Evolutionary conservation across 805 yeast species (phyloP).

Genomic region (Saitoella complicata): DNA sequence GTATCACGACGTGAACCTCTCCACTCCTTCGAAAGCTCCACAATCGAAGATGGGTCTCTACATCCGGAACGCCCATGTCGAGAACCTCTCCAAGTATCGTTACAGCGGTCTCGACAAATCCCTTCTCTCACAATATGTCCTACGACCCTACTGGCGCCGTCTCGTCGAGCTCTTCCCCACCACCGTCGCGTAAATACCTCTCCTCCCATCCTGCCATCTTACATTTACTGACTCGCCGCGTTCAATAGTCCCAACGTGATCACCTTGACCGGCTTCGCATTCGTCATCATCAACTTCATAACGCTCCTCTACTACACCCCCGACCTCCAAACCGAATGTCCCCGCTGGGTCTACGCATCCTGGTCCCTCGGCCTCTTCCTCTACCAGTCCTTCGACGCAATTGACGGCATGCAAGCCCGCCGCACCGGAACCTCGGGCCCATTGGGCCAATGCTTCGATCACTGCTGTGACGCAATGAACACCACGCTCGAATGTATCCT

Average conservation of each 20-base stretch:
- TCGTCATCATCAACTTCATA: constrained; percentile 44
- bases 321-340: constrained; percentile 36
- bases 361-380: constrained; percentile 71
- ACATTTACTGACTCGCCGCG: not conserved
- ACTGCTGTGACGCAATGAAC: constrained; percentile 59
- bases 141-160: constrained; percentile 74
- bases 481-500: constrained; percentile 66
- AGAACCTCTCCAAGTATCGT: not conserved
- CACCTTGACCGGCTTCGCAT: constrained; percentile 63
- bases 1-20: too few species aligned
- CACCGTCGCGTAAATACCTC: constrained; percentile 49
- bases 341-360: constrained; percentile 61
- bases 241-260: constrained; percentile 55
- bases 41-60: too few species aligned
- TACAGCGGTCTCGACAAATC: constrained; percentile 52
- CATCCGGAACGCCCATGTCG: not conserved
- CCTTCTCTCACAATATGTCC: constrained; percentile 51
- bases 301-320: constrained; percentile 63
- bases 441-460: constrained; percentile 88
- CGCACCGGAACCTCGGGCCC: constrained; percentile 85
- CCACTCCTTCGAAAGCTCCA: too few species aligned
- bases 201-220: not conserved
- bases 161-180: constrained; percentile 69
- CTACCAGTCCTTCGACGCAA: constrained; percentile 93
- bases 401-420: constrained; percentile 94